Percentiles rank a stretch among this genome's conserved stretches.
These are phyloP conservation scores for Pseudonectria foliicola DNA, from an alignment of 2,329 filamentous ascomycete genomes.

Conservation along the genomic window DNA sequence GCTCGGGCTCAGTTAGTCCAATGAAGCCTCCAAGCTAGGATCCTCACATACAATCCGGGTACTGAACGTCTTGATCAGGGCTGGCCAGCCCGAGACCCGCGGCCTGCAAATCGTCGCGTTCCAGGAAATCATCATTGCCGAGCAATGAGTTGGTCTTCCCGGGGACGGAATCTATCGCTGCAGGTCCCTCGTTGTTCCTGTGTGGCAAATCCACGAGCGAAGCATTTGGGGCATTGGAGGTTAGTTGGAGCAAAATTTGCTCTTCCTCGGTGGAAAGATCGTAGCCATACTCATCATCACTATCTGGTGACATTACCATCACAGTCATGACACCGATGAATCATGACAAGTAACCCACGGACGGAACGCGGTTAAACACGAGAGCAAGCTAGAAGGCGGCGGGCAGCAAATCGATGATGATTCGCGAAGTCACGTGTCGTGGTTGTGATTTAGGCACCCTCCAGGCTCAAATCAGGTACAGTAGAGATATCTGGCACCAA, in stretches of 20 bases:
- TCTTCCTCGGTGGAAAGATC: constrained; percentile 41
- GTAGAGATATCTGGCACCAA: too few species aligned
- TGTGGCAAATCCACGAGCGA: constrained; percentile 1
- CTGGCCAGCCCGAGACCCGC: constrained; percentile 6
- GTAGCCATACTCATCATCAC: constrained; percentile 39
- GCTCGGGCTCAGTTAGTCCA: constrained; percentile 58
- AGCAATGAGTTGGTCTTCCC: constrained; percentile 9
- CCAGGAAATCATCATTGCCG: constrained; percentile 5
- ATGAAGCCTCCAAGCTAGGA: constrained; percentile 4
- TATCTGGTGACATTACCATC: constrained; percentile 20
- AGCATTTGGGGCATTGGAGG: constrained; percentile 13
- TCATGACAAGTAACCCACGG: constrained; percentile 12
- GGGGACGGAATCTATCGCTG: constrained; percentile 18
- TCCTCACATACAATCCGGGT: constrained; percentile 46
- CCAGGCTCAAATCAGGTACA: too few species aligned
- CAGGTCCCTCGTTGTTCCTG: constrained; percentile 6
- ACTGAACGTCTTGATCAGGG: constrained; percentile 28
- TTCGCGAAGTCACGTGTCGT: too few species aligned
- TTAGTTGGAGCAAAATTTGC: constrained; percentile 32
- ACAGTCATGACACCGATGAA: constrained; percentile 9
- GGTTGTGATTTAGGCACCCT: too few species aligned
- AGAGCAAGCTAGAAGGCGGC: too few species aligned
- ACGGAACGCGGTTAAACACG: too few species aligned
- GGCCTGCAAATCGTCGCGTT: background rate
- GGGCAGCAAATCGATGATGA: background rate